Base-by-base conservation (phyloP, 176 grass and related monocot genomes). In the Eragrostis nindensis region DNA sequence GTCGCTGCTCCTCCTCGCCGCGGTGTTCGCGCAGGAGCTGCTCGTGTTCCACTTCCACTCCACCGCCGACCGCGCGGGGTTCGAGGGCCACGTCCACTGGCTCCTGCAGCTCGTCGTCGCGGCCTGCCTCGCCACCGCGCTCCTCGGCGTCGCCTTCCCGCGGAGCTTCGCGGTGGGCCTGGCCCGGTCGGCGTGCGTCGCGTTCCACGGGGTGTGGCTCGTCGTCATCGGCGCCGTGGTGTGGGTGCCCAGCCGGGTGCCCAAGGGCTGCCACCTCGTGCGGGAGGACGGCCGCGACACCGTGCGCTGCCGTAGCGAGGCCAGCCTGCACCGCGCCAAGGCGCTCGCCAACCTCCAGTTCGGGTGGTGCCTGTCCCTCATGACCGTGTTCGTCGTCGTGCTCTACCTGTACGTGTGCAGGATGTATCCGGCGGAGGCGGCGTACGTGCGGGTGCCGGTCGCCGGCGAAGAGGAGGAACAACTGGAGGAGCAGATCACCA, bases 11-110 rank as follows among this genome's bases (percentile, higher is more conserved):
- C 88, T 94, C 25, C 70, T 76, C n/a, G 86, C 86, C 0, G 77
- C 17, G 5, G 83, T 85, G 8, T 91, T 94, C 80, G 82, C 75
- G 74, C 92, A 94, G 76, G 79, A 94, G 89, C 80, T 86, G 4
- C 83, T 89, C 52, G 63, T 84, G 0, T 94, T 94, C 86, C 89
- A 94, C 84, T 85, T 94, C 71, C 92, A 94, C 88, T 94, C 92
- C 60, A 87, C 92, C 13, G 66, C 85, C 14, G 67, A 91, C 80
- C 92, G 89, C 83, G 73, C 69, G 52, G 89, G 92, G 53, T 5
- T 94, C 25, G 92, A 94, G 89, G 92, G 89, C 7, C 92, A 91
- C 27, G 91, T 86, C 89, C 92, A 94, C 84, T 91, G 89, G 92
- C 84, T 94, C 32, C 86, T 94, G 5, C 83, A 94, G 89, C 44